Base-by-base conservation (phyloP, 1,284 basidiomycete genomes). In the Tausonia pullulans region DNA sequence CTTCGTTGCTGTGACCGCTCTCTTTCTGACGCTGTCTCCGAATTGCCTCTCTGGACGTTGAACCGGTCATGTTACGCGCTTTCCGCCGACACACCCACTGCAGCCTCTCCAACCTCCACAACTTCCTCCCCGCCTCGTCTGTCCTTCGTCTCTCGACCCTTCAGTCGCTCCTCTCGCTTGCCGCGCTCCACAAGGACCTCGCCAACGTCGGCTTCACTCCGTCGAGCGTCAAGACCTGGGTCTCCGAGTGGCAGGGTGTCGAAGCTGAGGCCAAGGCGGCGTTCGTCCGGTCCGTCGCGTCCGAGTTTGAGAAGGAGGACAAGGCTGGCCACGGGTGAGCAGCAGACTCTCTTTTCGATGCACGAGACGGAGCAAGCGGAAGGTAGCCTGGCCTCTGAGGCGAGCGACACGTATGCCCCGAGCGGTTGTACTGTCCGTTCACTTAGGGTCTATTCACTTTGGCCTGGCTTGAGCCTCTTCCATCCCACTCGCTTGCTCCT, bases 101-200 rank as follows among this genome's bases (percentile, higher is more conserved):
- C 69, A 93, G 91, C 72, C 78, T 95, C 45, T 87, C 88, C 61
- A 93, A 92, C 76, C 78, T 92, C 48, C 94, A 93, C 83, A 94
- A 95, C 74, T 81, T 85, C 16, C 79, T 87, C 39, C 87, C 90
- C 40, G 80, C 84, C 63, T 79, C 78, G 53, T 91, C 90, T 5
- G 72, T 84, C 10, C 78, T 88, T 63, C 84, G 90, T 43, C 76
- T 85, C 55, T 71, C 79, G 11, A 85, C 88, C 56, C 87, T 88
- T 71, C 79, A 80, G 57, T 77, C 84, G 8, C 83, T 95, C 57
- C 77, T 95, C 59, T 77, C 83, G 48, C 76, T 86, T 64, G 83
- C 87, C 13, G 79, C 80, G 44, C 73, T 80, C n/a, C 83, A 85
- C 70, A 83, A 84, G 70, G 86, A 92, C 68, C 77, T 93, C 10